Evolutionary conservation across 257 asterid species (phyloP).

Genomic region (Echium plantagineum): DNA sequence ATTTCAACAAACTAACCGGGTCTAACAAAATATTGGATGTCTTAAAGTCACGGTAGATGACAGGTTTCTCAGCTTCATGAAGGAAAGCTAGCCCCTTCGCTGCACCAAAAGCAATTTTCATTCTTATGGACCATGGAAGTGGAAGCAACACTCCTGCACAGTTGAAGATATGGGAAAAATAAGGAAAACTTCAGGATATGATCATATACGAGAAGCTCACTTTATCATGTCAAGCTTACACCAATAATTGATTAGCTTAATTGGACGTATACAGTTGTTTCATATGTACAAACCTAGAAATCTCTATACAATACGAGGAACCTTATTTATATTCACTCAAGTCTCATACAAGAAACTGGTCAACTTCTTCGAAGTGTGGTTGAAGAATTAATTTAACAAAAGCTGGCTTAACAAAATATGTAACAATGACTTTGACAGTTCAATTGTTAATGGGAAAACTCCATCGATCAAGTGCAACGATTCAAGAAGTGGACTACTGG

Average conservation of each 20-base stretch:
- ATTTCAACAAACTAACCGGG: slow-evolving; percentile 26
- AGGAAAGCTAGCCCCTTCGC: slow-evolving; percentile 89
- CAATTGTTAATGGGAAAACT: no score
- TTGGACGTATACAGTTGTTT: no score
- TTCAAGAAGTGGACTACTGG: no score
- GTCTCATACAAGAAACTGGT: no score
- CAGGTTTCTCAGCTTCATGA: slow-evolving; percentile 86
- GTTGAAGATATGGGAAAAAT: not conserved
- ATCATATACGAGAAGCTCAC: not conserved
- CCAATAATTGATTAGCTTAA: not conserved
- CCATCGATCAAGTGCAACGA: no score
- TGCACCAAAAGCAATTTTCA: slow-evolving; percentile 84
- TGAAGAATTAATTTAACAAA: no score
- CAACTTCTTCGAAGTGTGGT: no score
- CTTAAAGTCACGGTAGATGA: slow-evolving; percentile 85
- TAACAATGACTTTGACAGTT: no score
- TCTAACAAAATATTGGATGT: slow-evolving; percentile 81
- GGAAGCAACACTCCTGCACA: slow-evolving; percentile 71
- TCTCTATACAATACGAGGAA: no score
- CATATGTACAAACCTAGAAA: no score
- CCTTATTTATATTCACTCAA: no score
- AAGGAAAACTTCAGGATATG: not conserved
- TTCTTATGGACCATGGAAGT: slow-evolving; percentile 73
- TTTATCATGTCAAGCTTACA: not conserved
- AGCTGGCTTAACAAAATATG: no score